Conservation (phyloP, 495 filamentous ascomycete species). For the Podospora sp. region DNA sequence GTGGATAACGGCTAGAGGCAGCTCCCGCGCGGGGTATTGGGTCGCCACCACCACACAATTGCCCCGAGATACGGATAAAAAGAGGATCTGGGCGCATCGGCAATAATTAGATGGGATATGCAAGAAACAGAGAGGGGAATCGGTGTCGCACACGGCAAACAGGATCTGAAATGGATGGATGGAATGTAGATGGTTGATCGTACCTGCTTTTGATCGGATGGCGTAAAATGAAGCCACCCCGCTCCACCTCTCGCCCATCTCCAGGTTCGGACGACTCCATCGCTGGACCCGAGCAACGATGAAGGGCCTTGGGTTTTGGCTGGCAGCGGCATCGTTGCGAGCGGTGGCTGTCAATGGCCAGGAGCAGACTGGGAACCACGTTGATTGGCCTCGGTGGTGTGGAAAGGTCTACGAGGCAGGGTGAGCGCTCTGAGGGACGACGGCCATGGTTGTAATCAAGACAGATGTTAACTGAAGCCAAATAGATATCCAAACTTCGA, state of each 20-base stretch:
- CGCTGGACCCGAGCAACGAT: slow-evolving; percentile 5
- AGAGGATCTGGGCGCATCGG: background rate
- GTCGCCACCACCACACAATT: background rate
- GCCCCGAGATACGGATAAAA: background rate
- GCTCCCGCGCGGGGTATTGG: background rate
- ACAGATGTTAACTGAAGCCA: background rate
- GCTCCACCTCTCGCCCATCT: background rate
- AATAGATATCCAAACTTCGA: slow-evolving; percentile 57
- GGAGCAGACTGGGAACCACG: slow-evolving; percentile 42
- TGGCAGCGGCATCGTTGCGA: slow-evolving; percentile 4
- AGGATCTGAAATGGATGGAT: background rate
- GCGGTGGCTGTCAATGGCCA: slow-evolving; percentile 17
- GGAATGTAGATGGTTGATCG: background rate
- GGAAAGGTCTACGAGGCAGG: slow-evolving; percentile 60
- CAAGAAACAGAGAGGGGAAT: slow-evolving; percentile 3
- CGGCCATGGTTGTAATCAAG: background rate
- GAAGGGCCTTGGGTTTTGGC: slow-evolving; percentile 19
- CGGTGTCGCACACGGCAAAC: background rate
- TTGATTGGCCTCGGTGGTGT: slow-evolving; percentile 58
- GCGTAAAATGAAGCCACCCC: background rate
- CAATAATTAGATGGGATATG: slow-evolving; percentile 8
- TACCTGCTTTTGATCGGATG: background rate
- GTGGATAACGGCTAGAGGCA: background rate
- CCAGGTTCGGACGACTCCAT: background rate
- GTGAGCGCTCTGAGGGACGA: slow-evolving; percentile 28